These are phyloP conservation scores for Xylariaceae sp. DNA, from an alignment of 2,329 filamentous ascomycete genomes.

Conservation along the genomic window DNA sequence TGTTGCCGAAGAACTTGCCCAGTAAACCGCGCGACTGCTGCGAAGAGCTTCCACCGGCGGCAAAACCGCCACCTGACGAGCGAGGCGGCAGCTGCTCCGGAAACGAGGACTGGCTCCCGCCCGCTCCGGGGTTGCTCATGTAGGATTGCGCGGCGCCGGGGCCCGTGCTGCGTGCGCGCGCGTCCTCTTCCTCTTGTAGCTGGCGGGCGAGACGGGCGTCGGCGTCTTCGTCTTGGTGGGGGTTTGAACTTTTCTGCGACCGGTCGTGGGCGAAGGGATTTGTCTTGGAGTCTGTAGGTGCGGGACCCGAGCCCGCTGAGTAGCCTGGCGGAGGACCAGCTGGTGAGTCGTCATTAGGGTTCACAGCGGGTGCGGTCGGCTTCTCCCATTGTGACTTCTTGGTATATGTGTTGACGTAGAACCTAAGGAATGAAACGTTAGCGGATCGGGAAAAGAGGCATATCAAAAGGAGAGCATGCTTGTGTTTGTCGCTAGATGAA, in stretches of 20 bases:
- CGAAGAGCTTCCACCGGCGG: no score
- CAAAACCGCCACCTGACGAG: constrained; percentile 26
- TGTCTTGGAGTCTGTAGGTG: constrained; percentile 63
- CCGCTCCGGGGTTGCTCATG: constrained; percentile 31
- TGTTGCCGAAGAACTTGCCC: constrained; percentile 43
- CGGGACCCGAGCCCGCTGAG: constrained; percentile 53
- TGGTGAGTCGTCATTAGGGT: constrained; percentile 52
- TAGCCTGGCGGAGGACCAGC: constrained; percentile 73
- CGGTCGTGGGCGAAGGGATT: constrained; percentile 69
- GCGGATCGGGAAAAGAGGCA: not conserved
- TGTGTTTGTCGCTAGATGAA: not conserved
- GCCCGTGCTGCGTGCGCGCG: constrained; percentile 48
- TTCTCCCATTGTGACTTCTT: constrained; percentile 91
- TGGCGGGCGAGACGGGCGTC: constrained; percentile 67
- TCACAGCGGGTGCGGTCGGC: constrained; percentile 71
- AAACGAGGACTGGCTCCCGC: constrained; percentile 37
- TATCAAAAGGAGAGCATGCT: not conserved
- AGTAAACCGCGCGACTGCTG: constrained; percentile 49
- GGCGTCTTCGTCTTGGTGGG: constrained; percentile 40
- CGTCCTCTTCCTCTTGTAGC: constrained; percentile 84
- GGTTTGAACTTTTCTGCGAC: constrained; percentile 28
- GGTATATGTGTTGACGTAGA: constrained; percentile 88
- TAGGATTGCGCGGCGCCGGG: constrained; percentile 44
- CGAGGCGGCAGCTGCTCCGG: constrained; percentile 53
- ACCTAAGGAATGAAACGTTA: constrained; percentile 58